phyloP scores from a whole-genome alignment of 2,329 filamentous ascomycete species.

The Calonectria ilicicola region DNA sequence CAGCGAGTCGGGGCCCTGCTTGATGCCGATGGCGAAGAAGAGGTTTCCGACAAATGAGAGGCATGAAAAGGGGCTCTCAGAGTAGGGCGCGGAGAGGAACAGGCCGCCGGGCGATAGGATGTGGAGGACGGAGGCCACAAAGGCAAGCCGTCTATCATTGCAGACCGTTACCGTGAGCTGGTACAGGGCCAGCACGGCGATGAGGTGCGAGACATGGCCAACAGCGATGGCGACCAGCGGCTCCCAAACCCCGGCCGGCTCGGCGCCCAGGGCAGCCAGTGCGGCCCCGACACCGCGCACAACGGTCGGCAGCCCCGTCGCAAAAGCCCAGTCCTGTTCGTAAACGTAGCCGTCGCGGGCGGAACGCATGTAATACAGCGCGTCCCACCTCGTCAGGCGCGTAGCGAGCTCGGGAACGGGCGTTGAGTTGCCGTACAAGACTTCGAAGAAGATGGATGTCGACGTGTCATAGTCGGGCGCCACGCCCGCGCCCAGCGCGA shows the following conservation, averaged over 20 bases:
- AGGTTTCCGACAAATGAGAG: constrained; percentile 81
- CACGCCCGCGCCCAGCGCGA: constrained; percentile 64
- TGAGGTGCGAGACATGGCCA: constrained; percentile 80
- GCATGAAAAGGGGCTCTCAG: constrained; percentile 83
- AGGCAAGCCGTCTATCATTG: constrained; percentile 65
- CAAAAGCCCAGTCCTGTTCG: constrained; percentile 91
- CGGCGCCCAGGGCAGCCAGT: constrained; percentile 29
- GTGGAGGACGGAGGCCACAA: constrained; percentile 79
- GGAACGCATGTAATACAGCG: constrained; percentile 77
- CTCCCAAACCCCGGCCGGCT: constrained; percentile 41
- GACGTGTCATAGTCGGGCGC: constrained; percentile 85
- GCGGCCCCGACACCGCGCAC: constrained; percentile 51
- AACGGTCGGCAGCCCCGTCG: constrained; percentile 58
- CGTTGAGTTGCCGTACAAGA: constrained; percentile 47
- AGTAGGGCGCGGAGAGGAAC: constrained; percentile 89
- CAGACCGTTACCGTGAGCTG: constrained; percentile 71
- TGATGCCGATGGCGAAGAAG: constrained; percentile 69
- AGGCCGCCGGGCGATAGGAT: constrained; percentile 88
- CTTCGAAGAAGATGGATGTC: constrained; percentile 61
- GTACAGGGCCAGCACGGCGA: constrained; percentile 80
- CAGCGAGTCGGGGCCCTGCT: constrained; percentile 39
- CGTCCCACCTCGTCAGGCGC: constrained; percentile 83
- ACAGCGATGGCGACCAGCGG: constrained; percentile 72
- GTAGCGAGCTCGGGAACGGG: constrained; percentile 60
- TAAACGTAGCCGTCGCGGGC: constrained; percentile 75